Evolutionary conservation across 2,329 filamentous ascomycete genomes (phyloP), one percentile per base, ranked within the genome.

Genomic region (Ceratocystis smalleyi): DNA sequence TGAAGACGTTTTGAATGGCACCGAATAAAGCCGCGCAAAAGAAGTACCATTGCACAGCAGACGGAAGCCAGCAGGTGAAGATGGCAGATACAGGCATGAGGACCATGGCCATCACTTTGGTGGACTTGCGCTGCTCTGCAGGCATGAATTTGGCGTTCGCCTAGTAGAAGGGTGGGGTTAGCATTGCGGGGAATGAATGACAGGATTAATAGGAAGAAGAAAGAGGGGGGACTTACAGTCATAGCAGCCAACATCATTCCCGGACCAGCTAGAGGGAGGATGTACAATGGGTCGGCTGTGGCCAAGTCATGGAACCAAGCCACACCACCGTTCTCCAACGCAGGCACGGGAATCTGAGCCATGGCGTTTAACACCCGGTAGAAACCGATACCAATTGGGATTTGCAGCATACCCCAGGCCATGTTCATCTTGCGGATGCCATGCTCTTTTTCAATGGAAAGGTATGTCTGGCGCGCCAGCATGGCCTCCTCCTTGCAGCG

Each of bases 291-390:
- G 73, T 99, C 94, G 1, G 82, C 73, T 24, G 84, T 71, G 0
- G 89, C 86, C 67, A 99, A 74, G 73, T 97, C 88, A 1, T 77
- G 75, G 69, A 97, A 82, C 94, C 94, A 99, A 49, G 85, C 75
- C 43, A 85, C 75, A 2, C 88, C 86, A 40, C 88, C 88, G 0
- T 75, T 77, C 69, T 88, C 82, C 68, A 97, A 74, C 0, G 83
- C 86, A 0, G 92, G 92, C 4, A 96, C 89, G 3, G 92, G 92
- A 59, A 97, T 76, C 24, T 78, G 73, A 1, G 83, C 75, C 87
- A 96, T 95, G 69, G 80, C 85, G 63, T 83, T 81, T 68, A 95
- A 73, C 57, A 92, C 77, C 67, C 88, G 83, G 78, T 92, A 97
- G 66, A 87, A 85, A 70, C 91, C 90, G 73, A 84, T 90, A 67